Conservation (phyloP, 2,329 filamentous ascomycete species). For the Talaromyces amestolkiae region DNA sequence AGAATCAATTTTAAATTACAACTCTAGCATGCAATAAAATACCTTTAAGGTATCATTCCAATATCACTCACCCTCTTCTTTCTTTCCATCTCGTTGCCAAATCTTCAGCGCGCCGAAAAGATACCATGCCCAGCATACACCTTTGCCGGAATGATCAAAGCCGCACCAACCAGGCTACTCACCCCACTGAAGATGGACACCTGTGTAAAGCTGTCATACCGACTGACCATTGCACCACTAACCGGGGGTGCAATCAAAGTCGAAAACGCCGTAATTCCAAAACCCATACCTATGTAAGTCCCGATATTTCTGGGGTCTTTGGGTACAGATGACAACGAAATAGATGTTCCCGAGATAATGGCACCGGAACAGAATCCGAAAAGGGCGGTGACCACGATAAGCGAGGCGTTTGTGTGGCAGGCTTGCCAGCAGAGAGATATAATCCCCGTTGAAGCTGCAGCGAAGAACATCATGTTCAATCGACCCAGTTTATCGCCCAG, state of each 20-base stretch:
- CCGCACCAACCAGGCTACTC: conserved; percentile 29
- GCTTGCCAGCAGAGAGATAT: conserved; percentile 32
- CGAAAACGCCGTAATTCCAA: conserved; percentile 41
- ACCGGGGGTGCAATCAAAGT: conserved; percentile 51
- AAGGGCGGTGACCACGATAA: conserved; percentile 31
- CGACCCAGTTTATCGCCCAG: conserved; percentile 33
- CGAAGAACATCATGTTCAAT: conserved; percentile 30
- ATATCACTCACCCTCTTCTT: not conserved
- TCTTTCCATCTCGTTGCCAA: not conserved
- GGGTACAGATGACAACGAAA: conserved; percentile 19
- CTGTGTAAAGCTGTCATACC: conserved; percentile 41
- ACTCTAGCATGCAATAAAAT: not conserved
- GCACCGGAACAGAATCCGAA: conserved; percentile 37
- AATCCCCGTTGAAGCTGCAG: conserved; percentile 27
- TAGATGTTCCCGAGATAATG: conserved; percentile 28
- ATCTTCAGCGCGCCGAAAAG: not conserved
- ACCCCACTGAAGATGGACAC: conserved; percentile 33
- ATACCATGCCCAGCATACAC: conserved; percentile 9
- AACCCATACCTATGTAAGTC: conserved; percentile 25
- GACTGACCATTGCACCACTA: conserved; percentile 45
- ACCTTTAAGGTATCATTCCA: not conserved
- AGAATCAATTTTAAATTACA: not conserved
- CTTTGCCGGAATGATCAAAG: conserved; percentile 7
- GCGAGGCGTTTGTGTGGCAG: conserved; percentile 25
- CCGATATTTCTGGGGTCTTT: conserved; percentile 22